Percentiles rank a stretch among this genome's conserved stretches.
Conservation (phyloP, 192 early-diverging fungal genomes). For the Diversispora epigaea region DNA sequence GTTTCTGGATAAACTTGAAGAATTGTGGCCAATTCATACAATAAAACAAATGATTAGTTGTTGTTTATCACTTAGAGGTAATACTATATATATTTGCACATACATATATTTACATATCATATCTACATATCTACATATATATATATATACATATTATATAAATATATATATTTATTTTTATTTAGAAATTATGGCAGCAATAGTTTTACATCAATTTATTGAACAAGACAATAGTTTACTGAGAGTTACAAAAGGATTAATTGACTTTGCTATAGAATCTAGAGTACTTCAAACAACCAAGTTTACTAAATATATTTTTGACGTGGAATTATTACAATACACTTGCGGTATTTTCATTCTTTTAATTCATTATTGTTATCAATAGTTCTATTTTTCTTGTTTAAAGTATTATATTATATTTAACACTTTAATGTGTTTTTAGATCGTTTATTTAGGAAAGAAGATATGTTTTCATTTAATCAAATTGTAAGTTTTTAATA, state of each 20-base stretch:
- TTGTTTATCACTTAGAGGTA: conserved; percentile 17
- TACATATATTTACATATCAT: neutral
- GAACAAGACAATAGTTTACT: neutral
- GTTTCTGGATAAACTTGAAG: neutral
- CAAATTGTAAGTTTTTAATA: too few species aligned
- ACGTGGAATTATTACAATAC: neutral
- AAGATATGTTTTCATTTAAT: too few species aligned
- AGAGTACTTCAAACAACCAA: neutral
- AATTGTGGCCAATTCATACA: neutral
- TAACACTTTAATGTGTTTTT: neutral
- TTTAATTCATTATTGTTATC: too few species aligned
- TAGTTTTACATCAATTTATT: conserved; percentile 11
- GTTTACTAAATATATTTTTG: conserved; percentile 10
- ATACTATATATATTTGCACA: neutral
- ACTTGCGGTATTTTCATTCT: conserved; percentile 1
- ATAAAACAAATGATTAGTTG: conserved; percentile 9
- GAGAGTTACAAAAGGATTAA: neutral
- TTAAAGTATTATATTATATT: neutral
- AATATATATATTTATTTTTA: neutral
- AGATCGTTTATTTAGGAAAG: neutral
- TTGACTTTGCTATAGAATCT: neutral
- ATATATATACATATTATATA: neutral
- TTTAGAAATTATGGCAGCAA: neutral
- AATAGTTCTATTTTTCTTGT: neutral
- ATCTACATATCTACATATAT: neutral